Evolutionary conservation across 2,329 filamentous ascomycete genomes (phyloP).

Genomic region (Epichloe hybrida): DNA sequence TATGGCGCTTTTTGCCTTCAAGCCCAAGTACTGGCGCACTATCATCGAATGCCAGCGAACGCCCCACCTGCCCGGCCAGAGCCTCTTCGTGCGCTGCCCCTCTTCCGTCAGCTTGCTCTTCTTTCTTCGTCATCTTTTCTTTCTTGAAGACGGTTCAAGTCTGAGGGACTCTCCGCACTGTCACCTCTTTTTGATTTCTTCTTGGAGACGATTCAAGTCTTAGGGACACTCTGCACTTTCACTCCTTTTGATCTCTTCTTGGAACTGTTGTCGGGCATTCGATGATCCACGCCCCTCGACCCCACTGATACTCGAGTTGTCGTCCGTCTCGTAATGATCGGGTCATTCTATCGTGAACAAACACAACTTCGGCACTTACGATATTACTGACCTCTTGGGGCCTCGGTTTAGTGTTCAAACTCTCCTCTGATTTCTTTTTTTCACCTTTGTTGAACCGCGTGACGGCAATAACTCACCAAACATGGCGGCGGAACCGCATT

Average conservation of each 20-base stretch:
- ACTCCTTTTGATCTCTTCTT: background rate
- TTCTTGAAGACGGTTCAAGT: background rate
- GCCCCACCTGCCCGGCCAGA: constrained; percentile 1
- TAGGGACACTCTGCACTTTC: no score
- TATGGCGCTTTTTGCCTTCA: no score
- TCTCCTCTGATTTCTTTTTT: background rate
- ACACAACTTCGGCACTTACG: background rate
- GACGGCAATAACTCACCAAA: background rate
- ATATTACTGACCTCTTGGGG: background rate
- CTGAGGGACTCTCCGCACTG: background rate
- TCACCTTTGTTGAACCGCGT: background rate
- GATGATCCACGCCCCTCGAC: background rate
- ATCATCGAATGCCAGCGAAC: background rate
- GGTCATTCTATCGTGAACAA: background rate
- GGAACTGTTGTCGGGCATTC: background rate
- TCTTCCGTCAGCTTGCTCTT: background rate
- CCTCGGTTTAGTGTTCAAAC: background rate
- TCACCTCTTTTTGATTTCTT: background rate
- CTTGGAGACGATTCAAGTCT: no score
- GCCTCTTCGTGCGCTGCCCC: background rate
- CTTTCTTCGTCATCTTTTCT: background rate
- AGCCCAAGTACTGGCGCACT: background rate
- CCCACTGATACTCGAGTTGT: background rate
- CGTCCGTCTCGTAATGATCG: background rate
- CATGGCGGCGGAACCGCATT: constrained; percentile 2